Percentiles rank a stretch among this genome's conserved stretches.
Conservation (phyloP, 495 filamentous ascomycete genomes). For the Xylaria grammica region DNA sequence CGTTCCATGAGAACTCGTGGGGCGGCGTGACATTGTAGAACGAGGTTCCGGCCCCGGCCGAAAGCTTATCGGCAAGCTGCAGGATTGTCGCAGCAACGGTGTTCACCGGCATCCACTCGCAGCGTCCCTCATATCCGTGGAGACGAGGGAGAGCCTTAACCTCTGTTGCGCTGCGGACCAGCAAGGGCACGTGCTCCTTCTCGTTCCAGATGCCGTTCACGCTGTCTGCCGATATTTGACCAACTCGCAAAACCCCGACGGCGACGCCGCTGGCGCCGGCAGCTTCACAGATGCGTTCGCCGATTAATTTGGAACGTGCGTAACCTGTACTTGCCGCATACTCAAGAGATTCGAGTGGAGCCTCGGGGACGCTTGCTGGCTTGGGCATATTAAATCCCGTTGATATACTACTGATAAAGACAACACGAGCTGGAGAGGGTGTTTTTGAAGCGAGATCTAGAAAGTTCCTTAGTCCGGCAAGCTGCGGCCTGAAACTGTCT, state of each 20-base stretch:
- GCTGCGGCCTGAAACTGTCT: slow-evolving; percentile 60
- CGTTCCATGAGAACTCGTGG: slow-evolving; percentile 50
- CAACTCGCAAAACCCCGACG: slow-evolving; percentile 60
- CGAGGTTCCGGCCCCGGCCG: slow-evolving; percentile 3
- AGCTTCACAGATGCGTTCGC: slow-evolving; percentile 57
- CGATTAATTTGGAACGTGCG: slow-evolving; percentile 61
- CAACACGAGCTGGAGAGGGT: slow-evolving; percentile 45
- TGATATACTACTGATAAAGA: slow-evolving; percentile 61
- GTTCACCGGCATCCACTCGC: slow-evolving; percentile 65
- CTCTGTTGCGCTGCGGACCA: slow-evolving; percentile 59
- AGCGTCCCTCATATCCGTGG: slow-evolving; percentile 39
- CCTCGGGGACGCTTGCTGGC: slow-evolving; percentile 47
- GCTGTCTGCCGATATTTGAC: slow-evolving; percentile 62
- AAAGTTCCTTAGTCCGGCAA: slow-evolving; percentile 60
- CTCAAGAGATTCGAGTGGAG: slow-evolving; percentile 43
- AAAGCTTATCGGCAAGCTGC: slow-evolving; percentile 49
- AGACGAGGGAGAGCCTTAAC: slow-evolving; percentile 56
- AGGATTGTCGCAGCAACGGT: slow-evolving; percentile 52
- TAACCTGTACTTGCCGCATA: slow-evolving; percentile 59
- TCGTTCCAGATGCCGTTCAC: slow-evolving; percentile 63
- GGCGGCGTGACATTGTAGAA: slow-evolving; percentile 58
- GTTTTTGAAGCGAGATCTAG: slow-evolving; percentile 59
- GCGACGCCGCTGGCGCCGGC: slow-evolving; percentile 43
- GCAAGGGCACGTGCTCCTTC: slow-evolving; percentile 60
- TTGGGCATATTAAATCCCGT: slow-evolving; percentile 46